phyloP scores from a whole-genome alignment of 208 protist genomes.

The Leishmania guyanensis region DNA sequence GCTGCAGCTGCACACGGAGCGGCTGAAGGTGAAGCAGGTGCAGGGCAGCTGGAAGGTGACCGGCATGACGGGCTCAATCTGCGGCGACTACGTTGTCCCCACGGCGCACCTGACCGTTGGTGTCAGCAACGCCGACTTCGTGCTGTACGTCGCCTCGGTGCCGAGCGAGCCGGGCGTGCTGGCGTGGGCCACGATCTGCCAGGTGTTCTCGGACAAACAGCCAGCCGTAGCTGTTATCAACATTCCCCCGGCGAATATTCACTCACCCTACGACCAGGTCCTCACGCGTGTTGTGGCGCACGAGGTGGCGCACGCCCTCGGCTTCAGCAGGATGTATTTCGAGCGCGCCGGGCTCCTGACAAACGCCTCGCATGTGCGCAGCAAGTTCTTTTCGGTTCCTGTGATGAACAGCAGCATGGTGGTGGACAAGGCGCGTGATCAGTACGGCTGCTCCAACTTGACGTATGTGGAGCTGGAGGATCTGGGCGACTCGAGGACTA shows the following conservation, averaged over 20 bases:
- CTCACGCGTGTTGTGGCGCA: constrained; percentile 50
- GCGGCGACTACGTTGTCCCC: constrained; percentile 12
- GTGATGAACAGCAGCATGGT: neutral
- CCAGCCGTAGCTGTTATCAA: constrained; percentile 55
- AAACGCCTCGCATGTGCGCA: neutral
- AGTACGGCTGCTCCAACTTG: constrained; percentile 62
- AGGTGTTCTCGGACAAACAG: constrained; percentile 10
- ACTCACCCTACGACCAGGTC: neutral
- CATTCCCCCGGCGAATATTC: constrained; percentile 41
- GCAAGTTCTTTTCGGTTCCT: constrained; percentile 3
- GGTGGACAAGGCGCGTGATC: neutral
- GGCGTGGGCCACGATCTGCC: constrained; percentile 57
- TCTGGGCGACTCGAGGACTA: neutral
- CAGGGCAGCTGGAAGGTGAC: constrained; percentile 16
- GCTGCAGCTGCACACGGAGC: neutral
- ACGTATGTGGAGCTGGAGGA: constrained; percentile 82
- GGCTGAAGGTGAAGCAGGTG: constrained; percentile 42
- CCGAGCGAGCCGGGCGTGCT: constrained; percentile 11
- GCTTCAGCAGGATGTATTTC: constrained; percentile 50
- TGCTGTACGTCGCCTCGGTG: constrained; percentile 65
- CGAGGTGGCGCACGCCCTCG: constrained; percentile 87
- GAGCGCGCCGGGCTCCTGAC: neutral
- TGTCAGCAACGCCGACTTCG: constrained; percentile 49
- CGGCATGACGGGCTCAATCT: neutral
- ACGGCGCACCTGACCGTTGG: constrained; percentile 36